Base-by-base conservation (phyloP, 106 monocot genomes). In the Allium fistulosum region DNA sequence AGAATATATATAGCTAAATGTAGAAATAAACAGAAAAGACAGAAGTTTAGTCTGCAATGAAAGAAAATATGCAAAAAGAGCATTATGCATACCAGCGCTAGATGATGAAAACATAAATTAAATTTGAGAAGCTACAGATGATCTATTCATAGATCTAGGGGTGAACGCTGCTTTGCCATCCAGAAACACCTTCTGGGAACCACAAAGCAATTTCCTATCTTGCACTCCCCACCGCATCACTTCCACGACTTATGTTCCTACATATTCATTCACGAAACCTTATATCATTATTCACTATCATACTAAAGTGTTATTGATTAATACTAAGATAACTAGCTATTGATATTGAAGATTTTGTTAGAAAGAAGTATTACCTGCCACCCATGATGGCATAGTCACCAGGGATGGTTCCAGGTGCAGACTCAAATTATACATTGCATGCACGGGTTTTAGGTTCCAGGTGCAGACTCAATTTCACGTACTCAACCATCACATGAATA, bases 401-500 rank as follows among this genome's bases (percentile, higher is more conserved):
- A 74, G 91, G 91, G 71, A 95, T 95, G 52, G 95, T 88, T 6
- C 95, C 95, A 3, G 95, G 95, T 14, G 81, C 80, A 16, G 95
- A 77, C 2, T 91, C 85, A 0, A 80, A 70, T 6, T 91, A 91
- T 46, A 86, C 83, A 57, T 91, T 95, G 67, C 91, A 91, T 4
- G 91, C 95, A 37, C 91, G 85, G 62, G 91, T 81, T 81, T 85
- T 88, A 65, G 91, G 85, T 26, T 88, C 95, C 57, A 88, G 88
- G 51, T 67, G 55, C 22, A 95, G 91, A 26, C 91, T 85, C 16
- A 74, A 65, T 73, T 91, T 88, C 15, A 91, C 95, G 76, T 91
- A 91, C 95, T 91, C 91, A 56, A 95, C 83, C 95, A 95, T 95
- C 55, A n/a, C n/a, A n/a, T n/a, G n/a, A n/a, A n/a, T n/a, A n/a